Evolutionary conservation across 2,329 filamentous ascomycete genomes (phyloP).

Genomic region (Sporothrix curviconia): DNA sequence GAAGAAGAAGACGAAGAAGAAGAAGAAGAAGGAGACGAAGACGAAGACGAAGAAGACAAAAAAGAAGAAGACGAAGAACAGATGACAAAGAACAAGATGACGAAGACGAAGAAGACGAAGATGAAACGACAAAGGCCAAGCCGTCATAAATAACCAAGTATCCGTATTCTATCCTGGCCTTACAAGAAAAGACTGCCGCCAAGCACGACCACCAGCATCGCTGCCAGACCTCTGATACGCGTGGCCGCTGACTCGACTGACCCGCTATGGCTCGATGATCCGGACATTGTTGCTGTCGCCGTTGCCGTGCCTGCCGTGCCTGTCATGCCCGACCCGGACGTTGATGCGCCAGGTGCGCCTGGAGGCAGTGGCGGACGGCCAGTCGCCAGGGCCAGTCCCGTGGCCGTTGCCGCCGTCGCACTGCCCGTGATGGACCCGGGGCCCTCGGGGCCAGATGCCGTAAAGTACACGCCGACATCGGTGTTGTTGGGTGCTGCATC

Average conservation of each 20-base stretch:
- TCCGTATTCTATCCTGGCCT: too few relatives aligned
- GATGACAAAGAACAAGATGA: too few relatives aligned
- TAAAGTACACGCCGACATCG: slow-evolving; percentile 36
- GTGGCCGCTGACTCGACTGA: not conserved
- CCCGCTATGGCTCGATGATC: not conserved
- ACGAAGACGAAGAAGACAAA: not conserved
- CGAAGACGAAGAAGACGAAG: too few relatives aligned
- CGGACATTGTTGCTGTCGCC: too few relatives aligned
- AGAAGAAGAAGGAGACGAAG: too few relatives aligned
- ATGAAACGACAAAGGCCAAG: too few relatives aligned
- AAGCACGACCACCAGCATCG: not conserved
- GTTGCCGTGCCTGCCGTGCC: not conserved
- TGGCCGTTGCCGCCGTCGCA: slow-evolving; percentile 31
- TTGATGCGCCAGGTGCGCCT: not conserved
- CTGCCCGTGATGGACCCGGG: slow-evolving; percentile 37
- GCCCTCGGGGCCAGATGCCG: slow-evolving; percentile 22
- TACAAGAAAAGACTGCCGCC: not conserved
- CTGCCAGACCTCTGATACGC: not conserved
- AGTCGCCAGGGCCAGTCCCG: slow-evolving; percentile 17
- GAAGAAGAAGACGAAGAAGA: too few relatives aligned
- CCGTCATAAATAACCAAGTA: too few relatives aligned
- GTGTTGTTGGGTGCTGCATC: slow-evolving; percentile 28
- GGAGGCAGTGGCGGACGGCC: slow-evolving; percentile 7
- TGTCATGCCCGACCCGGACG: not conserved
- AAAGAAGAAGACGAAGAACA: too few relatives aligned